phyloP scores from a whole-genome alignment of 306 rosid species.

The Corylus avellana region DNA sequence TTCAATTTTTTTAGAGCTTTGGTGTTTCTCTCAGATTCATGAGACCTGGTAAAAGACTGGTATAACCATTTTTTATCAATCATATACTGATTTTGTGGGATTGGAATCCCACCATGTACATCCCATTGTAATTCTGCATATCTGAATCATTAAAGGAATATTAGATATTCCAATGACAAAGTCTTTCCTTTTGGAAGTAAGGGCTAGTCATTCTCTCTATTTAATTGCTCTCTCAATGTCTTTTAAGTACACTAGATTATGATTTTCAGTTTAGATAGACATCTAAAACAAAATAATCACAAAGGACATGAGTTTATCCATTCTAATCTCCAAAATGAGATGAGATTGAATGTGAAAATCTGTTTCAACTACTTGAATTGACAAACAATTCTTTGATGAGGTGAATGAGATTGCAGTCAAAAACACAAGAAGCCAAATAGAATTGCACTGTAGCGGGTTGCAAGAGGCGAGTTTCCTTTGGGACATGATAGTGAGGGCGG shows the following conservation, averaged over 20 bases:
- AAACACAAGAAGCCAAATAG: too few species aligned
- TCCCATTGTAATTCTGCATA: neutral
- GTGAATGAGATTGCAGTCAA: too few species aligned
- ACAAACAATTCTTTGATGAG: too few species aligned
- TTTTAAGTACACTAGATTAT: neutral
- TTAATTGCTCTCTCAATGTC: neutral
- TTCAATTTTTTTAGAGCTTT: neutral
- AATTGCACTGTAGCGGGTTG: too few species aligned
- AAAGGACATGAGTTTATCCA: neutral
- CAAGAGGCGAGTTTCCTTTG: too few species aligned
- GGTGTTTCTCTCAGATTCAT: conserved; percentile 1
- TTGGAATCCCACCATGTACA: neutral
- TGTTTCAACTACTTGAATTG: neutral
- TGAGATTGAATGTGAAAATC: neutral
- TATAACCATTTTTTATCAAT: neutral
- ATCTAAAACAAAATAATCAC: neutral
- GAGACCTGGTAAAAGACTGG: neutral
- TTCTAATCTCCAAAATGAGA: neutral
- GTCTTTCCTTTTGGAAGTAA: neutral
- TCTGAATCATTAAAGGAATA: neutral
- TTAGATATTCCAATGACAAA: neutral
- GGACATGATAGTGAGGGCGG: too few species aligned
- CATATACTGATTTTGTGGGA: neutral
- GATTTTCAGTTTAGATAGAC: neutral
- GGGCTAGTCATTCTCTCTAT: neutral